Evolutionary conservation across 192 early-diverging fungal species (phyloP).

Genomic region (Coemansia guatemalensis): DNA sequence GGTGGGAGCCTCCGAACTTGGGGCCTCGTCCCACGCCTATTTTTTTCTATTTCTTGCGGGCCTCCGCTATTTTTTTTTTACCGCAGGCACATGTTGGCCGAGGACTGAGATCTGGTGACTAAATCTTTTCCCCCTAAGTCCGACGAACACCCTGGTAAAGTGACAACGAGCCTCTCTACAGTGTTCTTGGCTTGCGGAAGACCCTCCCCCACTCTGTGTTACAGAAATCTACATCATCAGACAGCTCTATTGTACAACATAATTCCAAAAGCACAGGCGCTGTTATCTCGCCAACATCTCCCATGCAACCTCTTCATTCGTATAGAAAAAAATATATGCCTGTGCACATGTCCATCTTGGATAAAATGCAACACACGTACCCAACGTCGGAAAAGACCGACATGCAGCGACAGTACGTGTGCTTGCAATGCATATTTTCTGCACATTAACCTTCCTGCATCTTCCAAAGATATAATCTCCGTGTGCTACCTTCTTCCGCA

Average conservation of each 20-base stretch:
- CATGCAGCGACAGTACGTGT: background rate
- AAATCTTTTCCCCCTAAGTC: background rate
- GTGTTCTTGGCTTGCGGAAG: background rate
- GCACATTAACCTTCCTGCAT: background rate
- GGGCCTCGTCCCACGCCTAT: background rate
- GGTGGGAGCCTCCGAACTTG: background rate
- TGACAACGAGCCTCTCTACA: too few species aligned
- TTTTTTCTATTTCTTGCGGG: conserved; percentile 6
- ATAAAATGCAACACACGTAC: too few species aligned
- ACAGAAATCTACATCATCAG: background rate
- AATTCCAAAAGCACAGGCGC: background rate
- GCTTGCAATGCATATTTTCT: background rate
- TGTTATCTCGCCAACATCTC: background rate
- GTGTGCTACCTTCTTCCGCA: too few species aligned
- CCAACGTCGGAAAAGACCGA: background rate
- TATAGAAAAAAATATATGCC: background rate
- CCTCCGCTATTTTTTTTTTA: conserved; percentile 8
- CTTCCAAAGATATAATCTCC: background rate
- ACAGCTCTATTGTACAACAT: background rate
- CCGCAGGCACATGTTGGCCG: conserved; percentile 2
- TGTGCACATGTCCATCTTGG: background rate
- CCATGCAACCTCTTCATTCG: too few species aligned
- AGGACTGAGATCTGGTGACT: conserved; percentile 13
- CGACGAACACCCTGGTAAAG: too few species aligned
- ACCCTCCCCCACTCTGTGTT: background rate